Evolutionary conservation across 495 filamentous ascomycete genomes (phyloP), one percentile per base, ranked within the genome.

Genomic region (Amorphotheca resinae): DNA sequence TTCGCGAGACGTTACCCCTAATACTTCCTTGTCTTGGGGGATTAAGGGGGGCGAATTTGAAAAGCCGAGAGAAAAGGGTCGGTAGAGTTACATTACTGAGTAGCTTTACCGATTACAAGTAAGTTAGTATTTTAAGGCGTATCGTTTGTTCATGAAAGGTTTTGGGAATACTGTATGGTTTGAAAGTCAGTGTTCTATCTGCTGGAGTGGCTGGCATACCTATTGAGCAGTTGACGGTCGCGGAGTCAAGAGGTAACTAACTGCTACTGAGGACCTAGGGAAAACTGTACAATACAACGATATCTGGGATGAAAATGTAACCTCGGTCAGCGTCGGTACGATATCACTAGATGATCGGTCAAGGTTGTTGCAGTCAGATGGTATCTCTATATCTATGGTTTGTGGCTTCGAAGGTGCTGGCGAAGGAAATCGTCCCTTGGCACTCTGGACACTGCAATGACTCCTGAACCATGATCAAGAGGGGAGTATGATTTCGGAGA

Each of bases 221-320:
- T 16, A 42, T 42, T 32, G 40, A 42, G 40, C 23, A 42, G 23
- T 42, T 42, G 16, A 26, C 40, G 30, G 40, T 33, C 12, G 40
- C 25, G 23, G 40, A 42, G 9, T 39, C 37, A 39, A 36, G 34
- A 14, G 39, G 39, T 15, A 42, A 26, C n/a, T n/a, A n/a, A n/a
- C 33, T 44, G 42, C 31, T 44, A 44, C 32, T 44, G 33, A 44
- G 42, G 14, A 44, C 42, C 42, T 23, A 22, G 42, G 42, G 32
- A 44, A 44, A 44, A 44, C 42, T 44, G 14, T 44, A 44, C 41
- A 44, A 36, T 44, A 35, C 41, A 44, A 28, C 31, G 32, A 37
- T 44, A 25, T 33, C 42, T n/a, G n/a, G n/a, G n/a, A n/a, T n/a
- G n/a, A n/a, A n/a, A 40, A 40, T 33, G 18, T 33, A 17, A 36